Evolutionary conservation across 2,329 filamentous ascomycete species (phyloP).

Genomic region (Thelonectria blattea): DNA sequence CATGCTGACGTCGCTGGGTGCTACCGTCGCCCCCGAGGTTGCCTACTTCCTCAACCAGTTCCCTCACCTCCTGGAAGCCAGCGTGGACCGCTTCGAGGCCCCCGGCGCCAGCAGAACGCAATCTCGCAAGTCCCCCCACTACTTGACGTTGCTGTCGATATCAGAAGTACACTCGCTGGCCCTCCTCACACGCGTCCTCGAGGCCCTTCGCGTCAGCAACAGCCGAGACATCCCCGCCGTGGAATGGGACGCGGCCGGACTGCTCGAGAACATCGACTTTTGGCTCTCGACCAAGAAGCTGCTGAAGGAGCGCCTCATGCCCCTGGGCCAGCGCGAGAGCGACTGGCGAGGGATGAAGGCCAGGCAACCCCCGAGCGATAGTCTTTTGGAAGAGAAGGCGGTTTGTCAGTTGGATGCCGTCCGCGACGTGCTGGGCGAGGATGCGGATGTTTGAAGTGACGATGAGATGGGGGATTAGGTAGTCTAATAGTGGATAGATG

Average conservation of each 20-base stretch:
- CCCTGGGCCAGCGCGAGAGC: conserved; percentile 74
- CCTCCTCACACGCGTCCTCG: conserved; percentile 75
- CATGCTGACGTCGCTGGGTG: conserved; percentile 80
- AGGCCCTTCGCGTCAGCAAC: conserved; percentile 68
- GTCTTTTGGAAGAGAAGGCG: conserved; percentile 76
- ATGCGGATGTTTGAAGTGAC: conserved; percentile 47
- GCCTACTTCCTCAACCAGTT: conserved; percentile 90
- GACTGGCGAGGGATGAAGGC: conserved; percentile 60
- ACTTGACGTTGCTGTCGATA: conserved; percentile 74
- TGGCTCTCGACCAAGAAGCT: conserved; percentile 74
- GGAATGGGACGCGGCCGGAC: conserved; percentile 73
- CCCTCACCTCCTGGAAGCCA: conserved; percentile 75
- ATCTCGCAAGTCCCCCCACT: conserved; percentile 58
- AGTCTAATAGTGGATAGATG: conserved; percentile 4
- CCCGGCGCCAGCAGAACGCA: conserved; percentile 60
- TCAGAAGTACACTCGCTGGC: conserved; percentile 81
- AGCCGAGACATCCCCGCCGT: conserved; percentile 76
- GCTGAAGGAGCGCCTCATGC: conserved; percentile 74
- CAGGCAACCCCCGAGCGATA: conserved; percentile 56
- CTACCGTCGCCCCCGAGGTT: conserved; percentile 83
- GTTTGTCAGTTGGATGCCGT: conserved; percentile 70
- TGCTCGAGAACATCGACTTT: conserved; percentile 84
- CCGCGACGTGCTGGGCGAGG: conserved; percentile 60
- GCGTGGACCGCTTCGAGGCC: conserved; percentile 73
- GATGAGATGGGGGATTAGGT: conserved; percentile 6